phyloP scores from a whole-genome alignment of 2,329 filamentous ascomycete species.

The Aspergillus sp. region DNA sequence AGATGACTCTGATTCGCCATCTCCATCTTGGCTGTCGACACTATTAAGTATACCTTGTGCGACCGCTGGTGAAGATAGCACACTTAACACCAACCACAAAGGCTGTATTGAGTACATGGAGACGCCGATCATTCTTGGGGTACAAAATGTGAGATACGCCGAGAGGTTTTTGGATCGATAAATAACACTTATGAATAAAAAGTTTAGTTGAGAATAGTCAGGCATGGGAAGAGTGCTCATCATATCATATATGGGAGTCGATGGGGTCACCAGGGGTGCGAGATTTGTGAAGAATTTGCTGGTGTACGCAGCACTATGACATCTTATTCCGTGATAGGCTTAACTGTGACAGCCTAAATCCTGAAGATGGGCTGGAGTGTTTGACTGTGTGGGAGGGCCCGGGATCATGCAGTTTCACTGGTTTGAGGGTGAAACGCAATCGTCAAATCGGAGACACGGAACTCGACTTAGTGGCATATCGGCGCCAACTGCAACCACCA shows the following conservation, averaged over 20 bases:
- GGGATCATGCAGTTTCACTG: not conserved
- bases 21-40: conserved; percentile 15
- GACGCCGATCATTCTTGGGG: not conserved
- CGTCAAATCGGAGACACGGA: not conserved
- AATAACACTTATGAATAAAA: not conserved
- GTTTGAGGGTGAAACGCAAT: not conserved
- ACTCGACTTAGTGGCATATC: not conserved
- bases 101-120: conserved; percentile 7
- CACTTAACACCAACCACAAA: conserved; percentile 4
- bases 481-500: conserved; percentile 3
- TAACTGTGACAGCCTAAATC: not conserved
- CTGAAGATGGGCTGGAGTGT: not conserved
- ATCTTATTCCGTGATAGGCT: not conserved
- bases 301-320: not conserved
- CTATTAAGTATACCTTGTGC: conserved; percentile 19
- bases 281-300: not conserved
- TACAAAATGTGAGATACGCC: not conserved
- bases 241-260: not conserved
- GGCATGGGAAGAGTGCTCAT: not conserved
- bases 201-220: not conserved
- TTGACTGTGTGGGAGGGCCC: not conserved
- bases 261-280: not conserved
- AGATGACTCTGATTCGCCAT: conserved; percentile 14
- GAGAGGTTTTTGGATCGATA: no score
- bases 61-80: conserved; percentile 11